Percentiles rank a stretch among this genome's conserved stretches.
Conservation (phyloP, 2,329 filamentous ascomycete species). For the Paramyrothecium roridum region DNA sequence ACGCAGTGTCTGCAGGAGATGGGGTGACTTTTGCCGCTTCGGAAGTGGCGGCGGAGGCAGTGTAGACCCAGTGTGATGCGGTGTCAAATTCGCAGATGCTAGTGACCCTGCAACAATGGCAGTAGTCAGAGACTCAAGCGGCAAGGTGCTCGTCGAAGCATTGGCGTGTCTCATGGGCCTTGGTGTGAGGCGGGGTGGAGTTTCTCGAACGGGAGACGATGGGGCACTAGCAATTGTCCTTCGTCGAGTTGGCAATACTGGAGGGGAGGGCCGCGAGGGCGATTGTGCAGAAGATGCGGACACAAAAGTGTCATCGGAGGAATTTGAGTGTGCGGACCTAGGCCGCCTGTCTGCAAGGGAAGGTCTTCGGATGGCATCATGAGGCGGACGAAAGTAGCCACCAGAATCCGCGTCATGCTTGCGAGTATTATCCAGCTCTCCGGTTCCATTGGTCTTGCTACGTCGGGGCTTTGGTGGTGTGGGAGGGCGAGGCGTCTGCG, state of each 20-base stretch:
- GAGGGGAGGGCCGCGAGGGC: slow-evolving; percentile 22
- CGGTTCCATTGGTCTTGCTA: slow-evolving; percentile 9
- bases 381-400: not conserved
- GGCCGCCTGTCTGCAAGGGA: slow-evolving; percentile 10
- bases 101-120: slow-evolving; percentile 75
- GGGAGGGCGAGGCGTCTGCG: slow-evolving; percentile 21
- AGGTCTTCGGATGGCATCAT: slow-evolving; percentile 5
- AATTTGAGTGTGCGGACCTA: slow-evolving; percentile 24
- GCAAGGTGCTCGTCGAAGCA: slow-evolving; percentile 36
- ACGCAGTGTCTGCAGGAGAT: slow-evolving; percentile 65
- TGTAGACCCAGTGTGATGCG: slow-evolving; percentile 33
- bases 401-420: not conserved
- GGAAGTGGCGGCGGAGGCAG: slow-evolving; percentile 32
- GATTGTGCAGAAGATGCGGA: slow-evolving; percentile 35
- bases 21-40: slow-evolving; percentile 42
- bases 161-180: slow-evolving; percentile 19
- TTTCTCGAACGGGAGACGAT: slow-evolving; percentile 33
- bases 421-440: not conserved
- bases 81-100: slow-evolving; percentile 57
- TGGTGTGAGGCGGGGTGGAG: slow-evolving; percentile 8
- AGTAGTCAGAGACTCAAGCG: slow-evolving; percentile 64
- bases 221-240: slow-evolving; percentile 20
- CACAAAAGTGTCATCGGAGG: slow-evolving; percentile 45
- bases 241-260: slow-evolving; percentile 9
- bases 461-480: slow-evolving; percentile 32